A percentile compares a stretch with the other conserved stretches of the same genome.
These are phyloP conservation scores for Magnolia kwangsiensis DNA, from an alignment of 164 flowering plant genomes.

Conservation along the genomic window DNA sequence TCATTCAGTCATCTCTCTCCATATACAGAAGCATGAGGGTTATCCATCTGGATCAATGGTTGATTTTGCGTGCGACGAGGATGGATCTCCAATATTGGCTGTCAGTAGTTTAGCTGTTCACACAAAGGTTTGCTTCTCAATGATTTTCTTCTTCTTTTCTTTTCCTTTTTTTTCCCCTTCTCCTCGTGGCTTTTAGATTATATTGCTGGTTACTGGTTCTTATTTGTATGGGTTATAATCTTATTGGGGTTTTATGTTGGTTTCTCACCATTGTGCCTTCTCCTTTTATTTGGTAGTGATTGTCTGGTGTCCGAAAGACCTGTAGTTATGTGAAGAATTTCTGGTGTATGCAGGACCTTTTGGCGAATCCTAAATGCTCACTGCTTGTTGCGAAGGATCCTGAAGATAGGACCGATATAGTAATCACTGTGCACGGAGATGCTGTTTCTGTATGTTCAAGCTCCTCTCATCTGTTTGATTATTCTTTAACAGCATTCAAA, in stretches of 20 bases:
- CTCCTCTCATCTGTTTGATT: neutral
- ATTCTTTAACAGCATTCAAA: neutral
- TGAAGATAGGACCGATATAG: constrained; percentile 77
- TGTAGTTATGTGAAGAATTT: neutral
- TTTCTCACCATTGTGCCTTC: neutral
- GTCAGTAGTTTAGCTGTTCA: constrained; percentile 81
- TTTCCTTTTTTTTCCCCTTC: neutral
- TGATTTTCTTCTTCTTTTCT: neutral
- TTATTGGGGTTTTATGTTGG: neutral
- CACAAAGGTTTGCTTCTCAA: constrained; percentile 49
- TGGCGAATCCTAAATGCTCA: constrained; percentile 76
- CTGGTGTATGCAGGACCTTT: constrained; percentile 50
- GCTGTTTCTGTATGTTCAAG: constrained; percentile 56
- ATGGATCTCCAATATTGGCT: constrained; percentile 86
- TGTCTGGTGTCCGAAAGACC: neutral
- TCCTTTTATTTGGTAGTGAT: neutral
- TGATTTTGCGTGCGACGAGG: constrained; percentile 84
- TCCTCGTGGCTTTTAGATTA: neutral
- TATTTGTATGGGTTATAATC: neutral
- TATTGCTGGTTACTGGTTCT: neutral
- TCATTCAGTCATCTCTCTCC: constrained; percentile 12
- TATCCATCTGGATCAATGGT: constrained; percentile 97
- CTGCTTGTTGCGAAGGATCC: constrained; percentile 86
- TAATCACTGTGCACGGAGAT: constrained; percentile 77
- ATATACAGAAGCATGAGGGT: constrained; percentile 68